A percentile compares a stretch with the other conserved stretches of the same genome.
phyloP scores from a whole-genome alignment of 2,329 filamentous ascomycete species.

The Exophiala lecanii-corni region DNA sequence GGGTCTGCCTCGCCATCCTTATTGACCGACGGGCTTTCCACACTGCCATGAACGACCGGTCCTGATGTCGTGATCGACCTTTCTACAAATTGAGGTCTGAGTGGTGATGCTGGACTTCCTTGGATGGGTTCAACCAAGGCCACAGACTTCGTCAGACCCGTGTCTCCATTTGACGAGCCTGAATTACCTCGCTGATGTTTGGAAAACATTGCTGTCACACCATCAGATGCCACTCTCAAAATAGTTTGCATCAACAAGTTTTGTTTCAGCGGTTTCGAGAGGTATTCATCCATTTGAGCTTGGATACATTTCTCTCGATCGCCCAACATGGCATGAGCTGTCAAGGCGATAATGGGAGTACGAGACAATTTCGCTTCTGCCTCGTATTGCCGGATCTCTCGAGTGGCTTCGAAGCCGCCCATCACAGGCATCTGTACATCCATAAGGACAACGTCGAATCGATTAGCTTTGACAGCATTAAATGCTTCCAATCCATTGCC shows the following conservation, averaged over 20 bases:
- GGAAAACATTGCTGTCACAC: slow-evolving; percentile 62
- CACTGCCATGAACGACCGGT: slow-evolving; percentile 49
- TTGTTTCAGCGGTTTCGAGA: slow-evolving; percentile 93
- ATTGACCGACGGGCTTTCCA: slow-evolving; percentile 60
- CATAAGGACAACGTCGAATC: slow-evolving; percentile 97
- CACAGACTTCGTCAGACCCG: background rate
- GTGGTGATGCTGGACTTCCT: slow-evolving; percentile 4
- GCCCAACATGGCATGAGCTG: slow-evolving; percentile 97
- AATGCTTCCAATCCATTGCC: slow-evolving; percentile 92
- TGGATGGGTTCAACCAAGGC: background rate
- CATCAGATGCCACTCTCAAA: slow-evolving; percentile 89
- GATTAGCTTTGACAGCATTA: slow-evolving; percentile 84
- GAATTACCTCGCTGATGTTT: slow-evolving; percentile 58
- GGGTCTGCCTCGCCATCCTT: slow-evolving; percentile 59
- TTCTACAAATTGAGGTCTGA: slow-evolving; percentile 52
- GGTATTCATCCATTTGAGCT: slow-evolving; percentile 98
- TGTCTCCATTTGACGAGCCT: slow-evolving; percentile 17
- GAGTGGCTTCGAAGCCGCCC: slow-evolving; percentile 96
- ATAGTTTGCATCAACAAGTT: slow-evolving; percentile 98
- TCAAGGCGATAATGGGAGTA: slow-evolving; percentile 93
- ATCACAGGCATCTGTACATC: slow-evolving; percentile 99
- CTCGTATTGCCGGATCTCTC: slow-evolving; percentile 94
- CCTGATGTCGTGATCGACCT: slow-evolving; percentile 68
- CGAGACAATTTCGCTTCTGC: slow-evolving; percentile 71
- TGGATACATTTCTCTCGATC: slow-evolving; percentile 97